Evolutionary conservation across 2,329 filamentous ascomycete species (phyloP), one percentile per base, ranked within the genome.

Genomic region (Colletotrichum tabaci): DNA sequence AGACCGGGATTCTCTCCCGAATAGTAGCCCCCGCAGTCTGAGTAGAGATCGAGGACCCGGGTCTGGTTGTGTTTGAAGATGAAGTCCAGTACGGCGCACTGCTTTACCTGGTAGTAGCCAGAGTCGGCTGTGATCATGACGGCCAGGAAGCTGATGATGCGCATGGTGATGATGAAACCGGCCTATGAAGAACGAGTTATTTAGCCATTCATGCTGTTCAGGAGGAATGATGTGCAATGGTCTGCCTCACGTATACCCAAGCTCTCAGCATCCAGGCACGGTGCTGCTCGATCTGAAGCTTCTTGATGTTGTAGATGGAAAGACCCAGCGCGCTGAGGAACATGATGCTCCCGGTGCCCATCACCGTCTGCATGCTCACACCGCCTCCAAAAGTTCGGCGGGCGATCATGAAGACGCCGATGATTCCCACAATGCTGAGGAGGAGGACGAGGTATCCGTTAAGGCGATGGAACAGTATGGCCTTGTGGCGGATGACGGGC

Each of bases 201-300:
- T 71, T 57, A 71, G 56, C 16, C 21, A 26, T 7, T 55, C 18
- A 47, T 18, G 5, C 42, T 18, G 13, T 44, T 18, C 38, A 49
- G 30, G 13, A 42, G 58, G 23, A 7, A 30, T 5, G 21, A 35
- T 38, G 8, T 4, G 26, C 23, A 50, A 18, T 13, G 30, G 5
- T 4, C 6, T 40, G 23, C 44, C 82, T 67, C 72, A 86, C 82
- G 72, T 86, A 85, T 49, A 86, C 80, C 86, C 86, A 87, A 9
- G 86, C 83, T 26, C 90, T 78, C 40, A 92, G 75, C 89, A 91
- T 92, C 89, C 89, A 92, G 3, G 88, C 87, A 1, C 90, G 84
- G 72, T 92, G 90, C 75, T 91, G 86, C 42, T 91, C 88, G 60
- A 93, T 88, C 75, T 91, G 89, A 2, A 91, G 78, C 2, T 82